Evolutionary conservation across 1,284 basidiomycete species (phyloP).

Genomic region (Ustilago shanxiensis): DNA sequence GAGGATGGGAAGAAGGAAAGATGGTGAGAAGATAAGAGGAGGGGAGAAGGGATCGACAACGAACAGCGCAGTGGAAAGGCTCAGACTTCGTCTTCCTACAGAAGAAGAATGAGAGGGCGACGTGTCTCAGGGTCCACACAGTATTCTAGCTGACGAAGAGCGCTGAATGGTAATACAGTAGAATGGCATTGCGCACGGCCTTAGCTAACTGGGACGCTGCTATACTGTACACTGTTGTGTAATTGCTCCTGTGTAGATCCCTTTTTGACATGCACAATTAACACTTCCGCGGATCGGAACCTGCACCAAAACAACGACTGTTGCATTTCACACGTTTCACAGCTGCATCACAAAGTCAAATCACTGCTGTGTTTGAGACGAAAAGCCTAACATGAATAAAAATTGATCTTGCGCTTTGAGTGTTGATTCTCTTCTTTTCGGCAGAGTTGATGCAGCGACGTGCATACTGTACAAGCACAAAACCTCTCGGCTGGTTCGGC

Average conservation of each 20-base stretch:
- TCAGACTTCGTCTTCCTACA: too few relatives aligned
- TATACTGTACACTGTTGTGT: neutral
- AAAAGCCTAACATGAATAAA: neutral
- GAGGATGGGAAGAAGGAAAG: neutral
- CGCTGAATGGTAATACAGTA: too few relatives aligned
- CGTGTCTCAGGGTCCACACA: constrained; percentile 19
- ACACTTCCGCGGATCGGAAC: constrained; percentile 38
- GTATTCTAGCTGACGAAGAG: neutral
- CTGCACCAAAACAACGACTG: constrained; percentile 27
- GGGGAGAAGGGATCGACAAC: neutral
- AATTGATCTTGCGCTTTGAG: too few relatives aligned
- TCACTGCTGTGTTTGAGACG: neutral
- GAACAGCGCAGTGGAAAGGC: neutral
- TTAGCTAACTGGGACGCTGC: constrained; percentile 21
- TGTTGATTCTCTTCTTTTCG: too few relatives aligned
- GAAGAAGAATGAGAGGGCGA: too few relatives aligned
- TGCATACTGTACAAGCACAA: too few relatives aligned
- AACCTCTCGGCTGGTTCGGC: too few relatives aligned
- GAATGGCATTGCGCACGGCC: constrained; percentile 12
- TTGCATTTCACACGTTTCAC: constrained; percentile 21
- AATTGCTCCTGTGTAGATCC: neutral
- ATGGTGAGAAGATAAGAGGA: neutral
- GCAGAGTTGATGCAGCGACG: too few relatives aligned
- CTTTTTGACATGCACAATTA: neutral
- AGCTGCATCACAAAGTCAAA: too few relatives aligned